Conservation (phyloP, 352 stramenopile species). For the Phytophthora fragariaefolia region DNA sequence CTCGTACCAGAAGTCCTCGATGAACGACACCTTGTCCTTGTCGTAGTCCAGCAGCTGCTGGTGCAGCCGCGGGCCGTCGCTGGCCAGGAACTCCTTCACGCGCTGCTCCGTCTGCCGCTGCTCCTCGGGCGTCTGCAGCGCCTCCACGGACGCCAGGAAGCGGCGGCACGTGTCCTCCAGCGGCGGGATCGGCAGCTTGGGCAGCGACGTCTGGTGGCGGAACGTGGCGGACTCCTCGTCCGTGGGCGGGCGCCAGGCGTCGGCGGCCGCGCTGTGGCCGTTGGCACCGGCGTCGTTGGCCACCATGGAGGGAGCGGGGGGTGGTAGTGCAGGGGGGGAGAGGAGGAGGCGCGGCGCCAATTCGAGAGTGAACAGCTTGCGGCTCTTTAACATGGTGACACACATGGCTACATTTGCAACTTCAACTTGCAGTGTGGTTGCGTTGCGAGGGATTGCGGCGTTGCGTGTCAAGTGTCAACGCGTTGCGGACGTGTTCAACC, state of each 20-base stretch:
- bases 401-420: not conserved
- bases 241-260: constrained; percentile 30
- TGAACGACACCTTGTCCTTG: constrained; percentile 80
- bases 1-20: constrained; percentile 97
- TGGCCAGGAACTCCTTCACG: constrained; percentile 66
- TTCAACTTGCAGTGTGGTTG: constrained; percentile 10
- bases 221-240: constrained; percentile 68
- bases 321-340: too few relatives aligned
- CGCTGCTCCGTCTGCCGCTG: constrained; percentile 51
- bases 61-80: constrained; percentile 79
- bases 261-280: not conserved
- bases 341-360: not conserved
- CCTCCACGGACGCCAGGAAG: constrained; percentile 78
- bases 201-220: constrained; percentile 70
- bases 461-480: not conserved
- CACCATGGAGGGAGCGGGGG: constrained; percentile 4
- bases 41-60: constrained; percentile 75
- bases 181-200: constrained; percentile 87
- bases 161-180: constrained; percentile 81
- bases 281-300: constrained; percentile 18
- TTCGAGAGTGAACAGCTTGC: constrained; percentile 16
- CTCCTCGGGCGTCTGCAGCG: constrained; percentile 81
- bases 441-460: constrained; percentile 1
- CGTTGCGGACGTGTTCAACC: not conserved
- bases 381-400: not conserved